A percentile compares a stretch with the other conserved stretches of the same genome.
These are phyloP conservation scores for Globisporangium yorkense DNA, from an alignment of 352 stramenopile species.

Conservation along the genomic window DNA sequence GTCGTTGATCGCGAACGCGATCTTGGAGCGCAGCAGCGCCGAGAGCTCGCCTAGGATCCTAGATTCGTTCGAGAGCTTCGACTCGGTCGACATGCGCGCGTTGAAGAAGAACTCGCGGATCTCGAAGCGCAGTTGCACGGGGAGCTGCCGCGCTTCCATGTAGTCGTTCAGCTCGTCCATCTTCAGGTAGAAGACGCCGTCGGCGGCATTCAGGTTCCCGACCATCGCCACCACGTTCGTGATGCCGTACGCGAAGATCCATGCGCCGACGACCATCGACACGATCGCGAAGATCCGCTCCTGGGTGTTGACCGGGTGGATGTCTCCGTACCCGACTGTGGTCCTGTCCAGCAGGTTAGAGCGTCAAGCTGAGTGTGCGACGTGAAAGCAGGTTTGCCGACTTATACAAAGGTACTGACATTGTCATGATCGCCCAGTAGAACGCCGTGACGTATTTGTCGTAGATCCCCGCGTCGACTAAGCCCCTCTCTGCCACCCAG, in stretches of 20 bases:
- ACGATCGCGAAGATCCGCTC: conserved; percentile 69
- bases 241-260: conserved; percentile 77
- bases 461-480: conserved; percentile 21
- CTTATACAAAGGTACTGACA: conserved; percentile 30
- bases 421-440: conserved; percentile 68
- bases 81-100: conserved; percentile 54
- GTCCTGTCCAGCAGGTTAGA: conserved; percentile 16
- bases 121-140: conserved; percentile 56
- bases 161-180: conserved; percentile 82
- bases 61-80: conserved; percentile 53
- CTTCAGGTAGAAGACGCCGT: conserved; percentile 59
- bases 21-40: conserved; percentile 67
- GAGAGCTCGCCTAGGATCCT: conserved; percentile 62
- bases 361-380: not conserved
- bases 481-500: conserved; percentile 38
- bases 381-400: not conserved
- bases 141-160: conserved; percentile 65
- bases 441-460: conserved; percentile 52
- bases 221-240: conserved; percentile 77
- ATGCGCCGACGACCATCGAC: conserved; percentile 61
- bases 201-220: conserved; percentile 57
- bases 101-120: conserved; percentile 82
- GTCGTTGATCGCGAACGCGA: conserved; percentile 73
- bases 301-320: conserved; percentile 35
- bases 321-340: conserved; percentile 54